These are phyloP conservation scores for Wickerhamiella occidentalis DNA, from an alignment of 805 yeast species.

Conservation along the genomic window DNA sequence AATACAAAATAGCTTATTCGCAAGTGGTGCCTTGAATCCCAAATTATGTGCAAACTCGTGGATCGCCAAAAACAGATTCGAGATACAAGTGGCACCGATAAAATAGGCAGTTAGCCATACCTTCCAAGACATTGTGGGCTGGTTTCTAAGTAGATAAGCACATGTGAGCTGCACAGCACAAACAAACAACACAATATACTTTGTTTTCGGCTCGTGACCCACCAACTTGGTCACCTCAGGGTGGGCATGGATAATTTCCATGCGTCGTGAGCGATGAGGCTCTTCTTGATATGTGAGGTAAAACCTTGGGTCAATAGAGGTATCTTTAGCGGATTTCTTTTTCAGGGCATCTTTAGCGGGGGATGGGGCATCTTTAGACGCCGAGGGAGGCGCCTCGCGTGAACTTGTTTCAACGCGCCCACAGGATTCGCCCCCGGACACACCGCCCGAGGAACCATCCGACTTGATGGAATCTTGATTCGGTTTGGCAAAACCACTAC, in stretches of 20 bases:
- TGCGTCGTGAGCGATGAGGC: conserved; percentile 68
- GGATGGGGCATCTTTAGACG: too few species aligned
- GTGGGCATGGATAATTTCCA: conserved; percentile 56
- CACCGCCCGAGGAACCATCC: too few species aligned
- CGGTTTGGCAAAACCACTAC: too few species aligned
- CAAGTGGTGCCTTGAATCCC: conserved; percentile 64
- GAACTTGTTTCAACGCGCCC: too few species aligned
- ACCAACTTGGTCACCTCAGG: conserved; percentile 71
- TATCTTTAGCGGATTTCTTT: neutral
- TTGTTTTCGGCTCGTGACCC: conserved; percentile 79
- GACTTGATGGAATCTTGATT: too few species aligned
- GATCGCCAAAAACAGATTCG: conserved; percentile 73
- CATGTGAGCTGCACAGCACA: conserved; percentile 53
- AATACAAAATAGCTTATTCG: conserved; percentile 66
- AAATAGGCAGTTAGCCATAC: conserved; percentile 57
- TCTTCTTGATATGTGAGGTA: conserved; percentile 76
- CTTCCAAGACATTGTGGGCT: conserved; percentile 39
- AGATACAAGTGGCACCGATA: conserved; percentile 77
- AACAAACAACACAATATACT: conserved; percentile 56
- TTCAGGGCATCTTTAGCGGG: too few species aligned
- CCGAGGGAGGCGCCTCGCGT: too few species aligned
- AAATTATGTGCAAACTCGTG: conserved; percentile 82
- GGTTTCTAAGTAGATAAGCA: conserved; percentile 51
- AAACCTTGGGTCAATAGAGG: conserved; percentile 29
- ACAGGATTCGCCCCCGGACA: too few species aligned